Evolutionary conservation across 2,329 filamentous ascomycete species (phyloP), one percentile per base, ranked within the genome.

Genomic region (Hypomyces perniciosus): DNA sequence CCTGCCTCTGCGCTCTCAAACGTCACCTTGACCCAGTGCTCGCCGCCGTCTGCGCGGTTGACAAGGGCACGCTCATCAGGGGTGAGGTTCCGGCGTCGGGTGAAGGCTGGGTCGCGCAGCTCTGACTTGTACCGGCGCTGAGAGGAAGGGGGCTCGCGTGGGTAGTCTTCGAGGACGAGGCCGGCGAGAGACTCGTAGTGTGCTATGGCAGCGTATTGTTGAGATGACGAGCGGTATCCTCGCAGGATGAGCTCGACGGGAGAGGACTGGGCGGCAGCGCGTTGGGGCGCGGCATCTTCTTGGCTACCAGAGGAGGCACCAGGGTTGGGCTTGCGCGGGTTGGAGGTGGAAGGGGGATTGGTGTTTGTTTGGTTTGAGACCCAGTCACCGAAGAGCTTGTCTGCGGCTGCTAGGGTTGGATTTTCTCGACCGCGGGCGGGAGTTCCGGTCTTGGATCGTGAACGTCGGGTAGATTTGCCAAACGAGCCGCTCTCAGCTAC

Each of bases 11-110:
- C 76, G 39, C 83, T 88, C 68, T 90, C 87, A 61, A 90, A 91
- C 1, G 87, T 91, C 50, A 91, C 76, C 67, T 90, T 90, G 61
- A 96, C 90, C 92, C 92, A 97, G 73, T 96, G 88, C 59, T 87
- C 80, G 40, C 92, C 92, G 45, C 90, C 88, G 42, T 85, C 86
- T 55, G 89, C 90, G 54, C 79, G 81, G 68, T 91, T 90, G 62
- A 92, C 88, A 66, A 91, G 86, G 48, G 79, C 76, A 50, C 90
- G 82, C 61, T 95, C 88, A 35, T 86, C 84, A 13, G 79, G 71
- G 2, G 85, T 86, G 47, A 96, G 72, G 8, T 80, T 79, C 38
- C 75, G 73, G 46, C 80, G 78, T 52, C 83, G 81, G 44, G 85
- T 83, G 7, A 86, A 80, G 8, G 86, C 83, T 46, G 86, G 81